A percentile compares a stretch with the other conserved stretches of the same genome.
Conservation (phyloP, 257 asterid species). For the Solanum chaucha region DNA sequence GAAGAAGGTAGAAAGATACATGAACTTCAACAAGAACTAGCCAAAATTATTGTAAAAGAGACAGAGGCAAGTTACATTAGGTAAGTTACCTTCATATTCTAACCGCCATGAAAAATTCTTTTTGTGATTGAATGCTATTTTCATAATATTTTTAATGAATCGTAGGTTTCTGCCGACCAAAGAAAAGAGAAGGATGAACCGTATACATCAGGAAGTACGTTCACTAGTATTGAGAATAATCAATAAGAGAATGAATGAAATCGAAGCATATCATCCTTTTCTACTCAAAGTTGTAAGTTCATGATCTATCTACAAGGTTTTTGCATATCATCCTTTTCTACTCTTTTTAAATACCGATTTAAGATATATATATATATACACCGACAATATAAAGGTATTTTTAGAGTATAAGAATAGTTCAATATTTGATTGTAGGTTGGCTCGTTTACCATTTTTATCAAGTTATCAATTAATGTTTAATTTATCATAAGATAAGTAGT, state of each 20-base stretch:
- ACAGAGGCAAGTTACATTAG: too few species aligned
- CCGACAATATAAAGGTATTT: background rate
- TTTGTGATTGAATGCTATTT: background rate
- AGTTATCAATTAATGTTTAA: background rate
- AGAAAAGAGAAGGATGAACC: constrained; percentile 8
- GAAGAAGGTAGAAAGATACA: constrained; percentile 12
- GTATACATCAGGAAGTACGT: background rate
- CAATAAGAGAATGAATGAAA: constrained; percentile 2
- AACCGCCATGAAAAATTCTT: background rate
- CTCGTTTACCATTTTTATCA: background rate
- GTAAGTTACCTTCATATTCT: too few species aligned
- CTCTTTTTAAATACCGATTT: background rate
- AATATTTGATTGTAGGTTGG: background rate
- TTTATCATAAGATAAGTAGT: background rate
- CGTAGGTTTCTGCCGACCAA: constrained; percentile 7
- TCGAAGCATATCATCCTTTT: too few species aligned
- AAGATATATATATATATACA: background rate
- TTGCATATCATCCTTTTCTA: background rate
- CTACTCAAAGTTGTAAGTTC: constrained; percentile 18
- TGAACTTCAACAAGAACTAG: constrained; percentile 12
- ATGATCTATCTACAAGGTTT: background rate
- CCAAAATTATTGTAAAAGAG: background rate
- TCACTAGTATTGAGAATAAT: background rate
- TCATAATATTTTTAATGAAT: background rate
- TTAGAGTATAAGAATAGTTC: background rate